Evolutionary conservation across 1,139 yeast species (phyloP).

Genomic region (Hyphopichia khmerensis): DNA sequence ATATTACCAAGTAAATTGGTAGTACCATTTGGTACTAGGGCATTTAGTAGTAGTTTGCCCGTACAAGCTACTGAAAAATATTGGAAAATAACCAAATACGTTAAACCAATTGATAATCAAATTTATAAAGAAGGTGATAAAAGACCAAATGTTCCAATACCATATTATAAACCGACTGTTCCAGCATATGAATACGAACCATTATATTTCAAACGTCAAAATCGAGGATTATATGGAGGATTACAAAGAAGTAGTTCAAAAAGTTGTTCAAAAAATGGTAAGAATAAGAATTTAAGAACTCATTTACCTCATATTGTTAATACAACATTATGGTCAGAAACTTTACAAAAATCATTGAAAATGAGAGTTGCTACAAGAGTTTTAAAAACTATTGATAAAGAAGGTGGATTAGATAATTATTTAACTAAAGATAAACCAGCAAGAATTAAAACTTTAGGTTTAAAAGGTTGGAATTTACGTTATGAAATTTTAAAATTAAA

Average conservation of each 20-base stretch:
- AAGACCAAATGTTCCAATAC: constrained; percentile 38
- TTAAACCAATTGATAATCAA: constrained; percentile 35
- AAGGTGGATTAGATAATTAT: constrained; percentile 92
- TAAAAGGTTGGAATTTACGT: constrained; percentile 86
- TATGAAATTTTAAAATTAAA: constrained; percentile 57
- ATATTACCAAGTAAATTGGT: not conserved
- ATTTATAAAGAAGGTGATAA: constrained; percentile 39
- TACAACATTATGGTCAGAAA: constrained; percentile 81
- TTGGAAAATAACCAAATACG: constrained; percentile 41
- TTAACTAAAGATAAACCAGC: constrained; percentile 84
- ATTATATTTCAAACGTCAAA: constrained; percentile 74
- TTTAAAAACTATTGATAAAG: constrained; percentile 80
- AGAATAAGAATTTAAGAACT: constrained; percentile 70
- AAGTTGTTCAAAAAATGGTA: constrained; percentile 69
- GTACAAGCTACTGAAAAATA: constrained; percentile 20
- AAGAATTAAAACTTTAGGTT: constrained; percentile 87
- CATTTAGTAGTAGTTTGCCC: not conserved
- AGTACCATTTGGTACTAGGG: not conserved
- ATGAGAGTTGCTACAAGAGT: constrained; percentile 78
- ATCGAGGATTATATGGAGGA: constrained; percentile 89
- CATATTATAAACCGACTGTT: constrained; percentile 45
- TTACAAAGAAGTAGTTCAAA: constrained; percentile 76
- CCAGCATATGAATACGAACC: constrained; percentile 87
- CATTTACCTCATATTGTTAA: constrained; percentile 82
- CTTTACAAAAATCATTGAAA: constrained; percentile 54